Evolutionary conservation across 495 filamentous ascomycete genomes (phyloP).

Genomic region (Hypoxylon intermedium): DNA sequence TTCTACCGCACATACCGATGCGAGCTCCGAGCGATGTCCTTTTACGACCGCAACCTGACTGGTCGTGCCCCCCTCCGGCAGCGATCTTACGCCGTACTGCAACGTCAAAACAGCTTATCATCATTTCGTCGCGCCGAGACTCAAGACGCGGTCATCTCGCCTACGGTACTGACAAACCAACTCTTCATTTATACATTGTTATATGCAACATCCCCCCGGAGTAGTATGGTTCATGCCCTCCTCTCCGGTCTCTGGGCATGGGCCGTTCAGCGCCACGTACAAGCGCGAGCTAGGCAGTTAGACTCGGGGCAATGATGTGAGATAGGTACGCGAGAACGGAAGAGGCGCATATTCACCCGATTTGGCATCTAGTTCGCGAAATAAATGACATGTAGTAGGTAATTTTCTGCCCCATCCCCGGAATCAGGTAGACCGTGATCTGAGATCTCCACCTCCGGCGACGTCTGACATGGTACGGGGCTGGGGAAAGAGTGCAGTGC

Average conservation of each 20-base stretch:
- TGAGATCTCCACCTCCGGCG: not conserved
- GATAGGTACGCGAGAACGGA: no score
- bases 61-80: constrained; percentile 1
- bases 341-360: not conserved
- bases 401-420: not conserved
- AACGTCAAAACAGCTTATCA: not conserved
- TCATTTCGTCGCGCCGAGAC: not conserved
- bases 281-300: no score
- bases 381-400: not conserved
- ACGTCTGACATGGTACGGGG: not conserved
- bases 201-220: not conserved
- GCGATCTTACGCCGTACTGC: constrained; percentile 9
- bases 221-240: no score
- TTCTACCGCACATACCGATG: constrained; percentile 8
- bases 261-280: no score
- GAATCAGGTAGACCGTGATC: not conserved
- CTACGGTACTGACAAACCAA: not conserved
- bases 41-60: constrained; percentile 13
- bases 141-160: not conserved
- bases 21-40: constrained; percentile 21
- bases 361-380: not conserved
- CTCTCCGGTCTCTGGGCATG: no score
- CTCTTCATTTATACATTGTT: not conserved
- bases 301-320: no score
- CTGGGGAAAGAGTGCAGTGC: not conserved